phyloP scores from a whole-genome alignment of 2,329 filamentous ascomycete species.

The Fusarium sp. region DNA sequence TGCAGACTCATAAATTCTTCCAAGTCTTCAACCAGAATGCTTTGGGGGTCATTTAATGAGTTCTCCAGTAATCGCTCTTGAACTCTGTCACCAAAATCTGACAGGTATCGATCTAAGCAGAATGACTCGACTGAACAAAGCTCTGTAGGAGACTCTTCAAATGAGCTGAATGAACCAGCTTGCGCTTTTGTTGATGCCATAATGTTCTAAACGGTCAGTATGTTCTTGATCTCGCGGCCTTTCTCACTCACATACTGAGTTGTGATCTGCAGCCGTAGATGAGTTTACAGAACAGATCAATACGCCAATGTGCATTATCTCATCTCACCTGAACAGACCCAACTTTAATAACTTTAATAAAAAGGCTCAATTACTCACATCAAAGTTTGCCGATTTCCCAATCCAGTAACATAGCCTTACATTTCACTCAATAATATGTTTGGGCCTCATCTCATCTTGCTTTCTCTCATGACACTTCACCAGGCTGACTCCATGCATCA shows the following conservation, averaged over 20 bases:
- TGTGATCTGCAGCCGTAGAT: background rate
- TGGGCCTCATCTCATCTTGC: background rate
- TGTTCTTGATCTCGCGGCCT: too few relatives aligned
- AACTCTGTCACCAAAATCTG: background rate
- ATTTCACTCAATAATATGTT: background rate
- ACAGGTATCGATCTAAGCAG: background rate
- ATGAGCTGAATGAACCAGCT: background rate
- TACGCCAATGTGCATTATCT: background rate
- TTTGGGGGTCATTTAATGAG: background rate
- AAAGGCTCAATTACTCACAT: too few relatives aligned
- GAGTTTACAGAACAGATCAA: background rate
- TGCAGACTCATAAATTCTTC: fast-evolving
- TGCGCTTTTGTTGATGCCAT: background rate
- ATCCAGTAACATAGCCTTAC: background rate
- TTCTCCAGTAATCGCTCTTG: background rate
- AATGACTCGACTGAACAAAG: background rate
- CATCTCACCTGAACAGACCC: background rate
- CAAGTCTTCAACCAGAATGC: background rate
- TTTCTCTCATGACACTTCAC: background rate
- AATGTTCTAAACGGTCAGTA: fast-evolving
- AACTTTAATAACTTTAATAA: background rate
- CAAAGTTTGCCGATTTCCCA: background rate
- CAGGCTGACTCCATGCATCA: background rate
- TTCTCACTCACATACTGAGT: too few relatives aligned
- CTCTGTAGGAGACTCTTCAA: background rate